Conservation (phyloP, 2,329 filamentous ascomycete genomes). For the Aspergillus candidus region DNA sequence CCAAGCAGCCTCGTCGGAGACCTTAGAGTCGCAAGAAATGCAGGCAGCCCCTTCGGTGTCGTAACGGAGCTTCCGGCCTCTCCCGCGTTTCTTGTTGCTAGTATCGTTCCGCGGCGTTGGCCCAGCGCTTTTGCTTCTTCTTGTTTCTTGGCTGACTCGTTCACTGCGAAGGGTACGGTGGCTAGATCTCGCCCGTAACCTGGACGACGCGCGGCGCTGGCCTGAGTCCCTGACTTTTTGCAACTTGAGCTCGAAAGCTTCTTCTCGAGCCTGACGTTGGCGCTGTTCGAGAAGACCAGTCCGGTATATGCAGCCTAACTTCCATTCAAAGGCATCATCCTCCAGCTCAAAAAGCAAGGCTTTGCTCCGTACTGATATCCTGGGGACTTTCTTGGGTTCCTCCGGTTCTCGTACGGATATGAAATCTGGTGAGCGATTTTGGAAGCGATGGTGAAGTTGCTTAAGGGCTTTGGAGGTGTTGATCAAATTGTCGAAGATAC, state of each 20-base stretch:
- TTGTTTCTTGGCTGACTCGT: conserved; percentile 32
- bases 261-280: conserved; percentile 81
- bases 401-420: conserved; percentile 80
- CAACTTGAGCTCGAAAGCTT: conserved; percentile 80
- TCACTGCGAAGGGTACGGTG: conserved; percentile 40
- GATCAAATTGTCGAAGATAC: conserved; percentile 86
- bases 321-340: conserved; percentile 96
- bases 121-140: conserved; percentile 55
- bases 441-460: conserved; percentile 90
- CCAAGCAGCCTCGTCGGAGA: conserved; percentile 71
- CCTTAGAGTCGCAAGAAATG: conserved; percentile 64
- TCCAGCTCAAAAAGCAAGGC: conserved; percentile 87
- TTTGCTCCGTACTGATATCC: conserved; percentile 73
- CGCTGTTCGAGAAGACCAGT: conserved; percentile 82
- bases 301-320: conserved; percentile 88
- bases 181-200: conserved; percentile 49
- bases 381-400: conserved; percentile 78
- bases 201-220: conserved; percentile 46
- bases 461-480: conserved; percentile 82
- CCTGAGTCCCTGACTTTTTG: conserved; percentile 73
- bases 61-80: conserved; percentile 52
- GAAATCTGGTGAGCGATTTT: conserved; percentile 80
- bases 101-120: conserved; percentile 30
- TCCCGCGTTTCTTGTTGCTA: conserved; percentile 28
- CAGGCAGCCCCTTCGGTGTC: conserved; percentile 70